Conservation (phyloP, 108 stramenopile species). For the Pseudonitzschia delicatissima region DNA sequence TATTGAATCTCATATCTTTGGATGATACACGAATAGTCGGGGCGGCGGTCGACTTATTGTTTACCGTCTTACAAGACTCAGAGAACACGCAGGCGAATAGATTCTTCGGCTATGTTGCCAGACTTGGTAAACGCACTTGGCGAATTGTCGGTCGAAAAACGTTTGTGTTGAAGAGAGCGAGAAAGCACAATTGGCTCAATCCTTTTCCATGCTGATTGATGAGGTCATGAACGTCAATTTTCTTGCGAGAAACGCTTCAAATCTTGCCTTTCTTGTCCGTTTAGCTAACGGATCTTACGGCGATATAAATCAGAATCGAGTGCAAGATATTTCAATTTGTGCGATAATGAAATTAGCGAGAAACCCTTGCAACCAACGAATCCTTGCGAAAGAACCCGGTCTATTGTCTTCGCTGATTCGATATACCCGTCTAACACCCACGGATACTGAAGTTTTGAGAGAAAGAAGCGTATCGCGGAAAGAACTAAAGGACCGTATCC, state of each 20-base stretch:
- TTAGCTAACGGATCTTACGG: conserved; percentile 2
- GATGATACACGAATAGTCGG: background rate
- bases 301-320: background rate
- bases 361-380: conserved; percentile 32
- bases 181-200: background rate
- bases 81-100: background rate
- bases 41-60: background rate
- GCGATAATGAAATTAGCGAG: conserved; percentile 15
- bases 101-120: background rate
- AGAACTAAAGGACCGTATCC: conserved; percentile 22
- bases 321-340: conserved; percentile 4
- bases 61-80: background rate
- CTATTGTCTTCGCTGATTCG: conserved; percentile 31
- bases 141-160: background rate
- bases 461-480: conserved; percentile 9
- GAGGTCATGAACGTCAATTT: background rate
- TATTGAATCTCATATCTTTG: background rate
- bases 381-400: conserved; percentile 28
- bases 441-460: background rate
- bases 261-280: conserved; percentile 5
- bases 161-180: background rate
- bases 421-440: conserved; percentile 8
- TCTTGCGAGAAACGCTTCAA: conserved; percentile 3
- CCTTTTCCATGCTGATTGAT: background rate
- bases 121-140: background rate